Evolutionary conservation across 331 rosid species (phyloP), one percentile per base, ranked within the genome.

Genomic region (Saraca asoca): DNA sequence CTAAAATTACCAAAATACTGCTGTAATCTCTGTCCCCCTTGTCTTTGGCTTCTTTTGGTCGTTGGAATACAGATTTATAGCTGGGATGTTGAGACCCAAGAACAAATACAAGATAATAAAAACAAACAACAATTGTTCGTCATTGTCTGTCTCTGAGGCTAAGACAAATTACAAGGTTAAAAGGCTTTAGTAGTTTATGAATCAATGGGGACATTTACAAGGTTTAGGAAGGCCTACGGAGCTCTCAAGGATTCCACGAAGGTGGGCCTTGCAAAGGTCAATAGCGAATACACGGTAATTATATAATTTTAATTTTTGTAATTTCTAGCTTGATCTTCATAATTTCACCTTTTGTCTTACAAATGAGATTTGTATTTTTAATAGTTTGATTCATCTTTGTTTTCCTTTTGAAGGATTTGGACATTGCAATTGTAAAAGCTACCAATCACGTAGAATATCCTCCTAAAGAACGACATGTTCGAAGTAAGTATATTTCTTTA

Each of bases 221-320:
- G 83, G 86, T 88, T 83, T 6, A 79, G 96, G 68, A 90, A 87
- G 64, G 97, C 96, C 73, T 90, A 86, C 70, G 99, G 97, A 66
- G 99, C 93, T 80, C 86, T 94, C 74, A 94, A 94, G 72, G 99
- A 94, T 58, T 81, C 97, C 33, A 94, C 97, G 81, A 88, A 20
- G 80, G 99, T 94, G 71, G 97, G 99, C 84, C 88, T 94, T 9
- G 96, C 96, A 73, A 94, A 94, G 82, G 95, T 94, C 83, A 86
- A 90, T 14, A 94, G 96, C 80, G 99, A 94, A 60, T 83, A 78
- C 82, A 94, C 90, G 97, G 99, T 90, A 18, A 34, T 0, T 37
- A 2, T 37, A 5, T 39, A 10, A 4, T 39, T 39, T 39, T 38
- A 9, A 49, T 15, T 16, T 10, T 52, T 33, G 6, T 13, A 44